These are phyloP conservation scores for Penicillium sp. DNA, from an alignment of 2,329 filamentous ascomycete genomes.

Conservation along the genomic window DNA sequence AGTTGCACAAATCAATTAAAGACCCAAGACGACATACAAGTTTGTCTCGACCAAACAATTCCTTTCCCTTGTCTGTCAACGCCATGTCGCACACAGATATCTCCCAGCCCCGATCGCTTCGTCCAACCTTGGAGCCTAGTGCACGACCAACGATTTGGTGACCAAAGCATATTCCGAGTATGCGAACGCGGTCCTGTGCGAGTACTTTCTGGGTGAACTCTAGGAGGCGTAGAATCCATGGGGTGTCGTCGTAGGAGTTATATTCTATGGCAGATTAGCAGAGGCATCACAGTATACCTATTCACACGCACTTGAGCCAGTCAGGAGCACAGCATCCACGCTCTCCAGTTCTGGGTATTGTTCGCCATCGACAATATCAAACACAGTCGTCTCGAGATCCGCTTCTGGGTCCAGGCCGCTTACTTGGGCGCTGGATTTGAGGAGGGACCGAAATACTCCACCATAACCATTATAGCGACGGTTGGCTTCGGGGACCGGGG, in stretches of 20 bases:
- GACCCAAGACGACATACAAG: constrained; percentile 47
- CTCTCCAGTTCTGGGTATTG: constrained; percentile 71
- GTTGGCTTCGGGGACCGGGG: constrained; percentile 65
- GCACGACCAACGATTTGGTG: constrained; percentile 82
- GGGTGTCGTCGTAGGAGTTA: constrained; percentile 71
- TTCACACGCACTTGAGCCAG: constrained; percentile 62
- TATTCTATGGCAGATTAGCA: constrained; percentile 52
- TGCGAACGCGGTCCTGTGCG: constrained; percentile 61
- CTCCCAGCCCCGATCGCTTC: constrained; percentile 75
- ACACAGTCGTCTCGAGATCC: constrained; percentile 62
- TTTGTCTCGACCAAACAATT: constrained; percentile 68
- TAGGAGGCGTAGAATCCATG: constrained; percentile 76
- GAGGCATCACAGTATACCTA: not conserved
- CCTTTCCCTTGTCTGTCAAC: constrained; percentile 68
- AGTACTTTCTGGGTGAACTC: constrained; percentile 66
- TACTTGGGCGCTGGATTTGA: constrained; percentile 55
- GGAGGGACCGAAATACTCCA: constrained; percentile 65
- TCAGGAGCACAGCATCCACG: constrained; percentile 80
- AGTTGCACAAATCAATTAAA: not conserved
- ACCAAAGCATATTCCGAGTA: constrained; percentile 85
- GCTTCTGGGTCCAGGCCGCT: constrained; percentile 42
- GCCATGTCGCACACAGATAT: constrained; percentile 70
- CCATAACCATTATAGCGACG: constrained; percentile 72
- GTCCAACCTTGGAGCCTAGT: constrained; percentile 65
- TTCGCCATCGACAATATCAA: constrained; percentile 69